Evolutionary conservation across 306 rosid genomes (phyloP).

Genomic region (Gillenia trifoliata): DNA sequence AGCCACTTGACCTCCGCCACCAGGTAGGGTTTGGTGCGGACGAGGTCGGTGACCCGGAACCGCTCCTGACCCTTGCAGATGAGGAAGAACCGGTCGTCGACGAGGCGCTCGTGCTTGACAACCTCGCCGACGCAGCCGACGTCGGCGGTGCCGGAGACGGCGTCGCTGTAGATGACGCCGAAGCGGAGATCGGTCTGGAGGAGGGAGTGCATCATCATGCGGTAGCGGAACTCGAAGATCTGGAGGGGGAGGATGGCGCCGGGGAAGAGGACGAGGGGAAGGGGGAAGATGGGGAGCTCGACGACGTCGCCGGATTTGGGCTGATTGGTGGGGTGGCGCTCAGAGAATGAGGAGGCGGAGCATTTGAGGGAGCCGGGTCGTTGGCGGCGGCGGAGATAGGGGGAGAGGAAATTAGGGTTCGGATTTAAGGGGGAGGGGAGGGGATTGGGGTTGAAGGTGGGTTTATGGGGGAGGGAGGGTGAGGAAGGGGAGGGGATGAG

Average conservation of each 20-base stretch:
- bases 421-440: constrained; percentile 24
- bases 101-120: constrained; percentile 93
- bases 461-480: constrained; percentile 42
- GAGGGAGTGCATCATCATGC: constrained; percentile 98
- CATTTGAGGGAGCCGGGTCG: constrained; percentile 46
- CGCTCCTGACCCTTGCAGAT: constrained; percentile 98
- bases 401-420: constrained; percentile 37
- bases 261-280: constrained; percentile 88
- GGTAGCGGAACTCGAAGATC: constrained; percentile 98
- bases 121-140: constrained; percentile 97
- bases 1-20: constrained; percentile 89
- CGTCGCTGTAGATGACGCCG: constrained; percentile 80
- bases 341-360: constrained; percentile 83
- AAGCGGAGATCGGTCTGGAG: constrained; percentile 97
- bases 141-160: constrained; percentile 70
- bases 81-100: constrained; percentile 88
- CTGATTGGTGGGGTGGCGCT: constrained; percentile 67
- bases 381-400: constrained; percentile 24
- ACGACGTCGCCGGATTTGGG: constrained; percentile 72
- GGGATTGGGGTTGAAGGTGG: constrained; percentile 46
- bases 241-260: constrained; percentile 92
- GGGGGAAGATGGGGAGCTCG: constrained; percentile 89
- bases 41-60: constrained; percentile 63
- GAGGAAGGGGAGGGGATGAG: constrained; percentile 66
- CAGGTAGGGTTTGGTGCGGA: constrained; percentile 84